These are phyloP conservation scores for Candida ascalaphidarum DNA, from an alignment of 805 yeast species.

Conservation along the genomic window DNA sequence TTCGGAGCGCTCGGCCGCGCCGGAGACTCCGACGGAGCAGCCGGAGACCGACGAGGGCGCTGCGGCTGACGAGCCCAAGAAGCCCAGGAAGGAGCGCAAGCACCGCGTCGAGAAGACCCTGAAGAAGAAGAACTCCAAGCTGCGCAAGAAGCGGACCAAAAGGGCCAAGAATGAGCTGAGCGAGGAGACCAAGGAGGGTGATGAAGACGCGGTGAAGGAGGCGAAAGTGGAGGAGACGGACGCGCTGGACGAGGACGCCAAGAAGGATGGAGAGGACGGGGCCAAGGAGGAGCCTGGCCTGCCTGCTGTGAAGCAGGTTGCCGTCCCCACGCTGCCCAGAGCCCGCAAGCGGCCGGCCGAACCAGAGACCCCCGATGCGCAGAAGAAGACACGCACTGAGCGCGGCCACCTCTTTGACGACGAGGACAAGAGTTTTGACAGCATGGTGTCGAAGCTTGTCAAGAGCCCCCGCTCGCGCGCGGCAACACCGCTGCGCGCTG, in stretches of 20 bases:
- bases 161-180: constrained; percentile 7
- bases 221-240: constrained; percentile 10
- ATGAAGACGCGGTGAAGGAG: constrained; percentile 2
- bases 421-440: no score
- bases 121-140: constrained; percentile 2
- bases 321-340: no score
- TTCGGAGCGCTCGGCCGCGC: no score
- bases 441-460: no score
- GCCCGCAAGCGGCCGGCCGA: no score
- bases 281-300: constrained; percentile 1
- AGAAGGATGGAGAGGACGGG: constrained; percentile 5
- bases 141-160: constrained; percentile 1
- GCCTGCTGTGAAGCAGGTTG: no score
- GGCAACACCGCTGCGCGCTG: no score
- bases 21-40: no score
- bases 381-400: no score
- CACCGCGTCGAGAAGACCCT: constrained; percentile 2
- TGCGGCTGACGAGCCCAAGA: constrained; percentile 1
- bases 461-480: no score
- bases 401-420: no score
- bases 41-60: constrained; percentile 1
- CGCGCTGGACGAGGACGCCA: constrained; percentile 7
- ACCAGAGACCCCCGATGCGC: no score
- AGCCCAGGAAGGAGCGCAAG: constrained; percentile 3
- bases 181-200: constrained; percentile 4